Evolutionary conservation across 805 yeast species (phyloP), one percentile per base, ranked within the genome.

Genomic region (Pichia kluyveri): DNA sequence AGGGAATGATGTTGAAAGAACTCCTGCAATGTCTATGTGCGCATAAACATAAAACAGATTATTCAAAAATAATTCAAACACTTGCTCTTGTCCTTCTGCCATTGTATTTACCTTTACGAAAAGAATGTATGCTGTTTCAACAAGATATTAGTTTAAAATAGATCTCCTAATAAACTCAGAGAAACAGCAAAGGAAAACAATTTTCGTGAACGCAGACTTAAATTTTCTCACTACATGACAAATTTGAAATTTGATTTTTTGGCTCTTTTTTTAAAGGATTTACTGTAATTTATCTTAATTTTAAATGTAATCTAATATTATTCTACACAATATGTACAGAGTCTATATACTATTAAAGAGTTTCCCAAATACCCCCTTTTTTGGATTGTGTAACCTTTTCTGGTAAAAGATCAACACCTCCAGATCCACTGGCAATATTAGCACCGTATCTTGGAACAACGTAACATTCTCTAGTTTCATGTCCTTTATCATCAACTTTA

Each of bases 371-470:
- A 0, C 95, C 93, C 36, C 73, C 66, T 8, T 70, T 63, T 59
- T 83, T 86, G 51, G 70, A 72, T 61, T 91, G 96, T 1, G 70
- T 69, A 2, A 89, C 93, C 61, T 87, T 83, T 28, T 83, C 70
- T 3, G 82, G 85, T 8, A 93, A 95, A 45, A 91, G 66, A 57
- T 91, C 96, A 95, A 96, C 91, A 9, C 96, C 96, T 19, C 96
- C 96, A 39, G 80, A 74, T 11, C 95, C 95, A 40, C 83, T 71
- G 15, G 49, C 40, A 11, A 48, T 17, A 8, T 80, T 74, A 11
- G 95, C 90, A 5, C 97, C 97, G 60, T 86, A 80, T 48, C 96
- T 69, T 1, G 98, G 97, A 44, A 88, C 82, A 15, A 90, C 96
- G 67, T 87, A 90, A 56, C 95, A 86, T 58, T 84, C 90, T 55